Conservation (phyloP, 345 rosid genomes). For the Linum lewisii region DNA sequence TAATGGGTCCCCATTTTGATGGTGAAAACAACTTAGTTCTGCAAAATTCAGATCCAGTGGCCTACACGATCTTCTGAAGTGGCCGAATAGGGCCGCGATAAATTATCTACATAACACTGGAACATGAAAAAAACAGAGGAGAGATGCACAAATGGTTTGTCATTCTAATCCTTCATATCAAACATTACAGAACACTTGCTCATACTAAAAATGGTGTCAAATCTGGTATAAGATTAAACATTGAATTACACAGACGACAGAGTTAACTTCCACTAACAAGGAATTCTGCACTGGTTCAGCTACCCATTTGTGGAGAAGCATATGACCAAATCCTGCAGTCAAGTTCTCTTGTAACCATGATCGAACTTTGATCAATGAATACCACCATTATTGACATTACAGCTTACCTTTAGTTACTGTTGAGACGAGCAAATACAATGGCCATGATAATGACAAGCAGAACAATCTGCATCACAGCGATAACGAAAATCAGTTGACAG, state of each 20-base stretch:
- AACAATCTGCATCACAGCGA: slow-evolving; percentile 26
- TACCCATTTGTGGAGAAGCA: neutral
- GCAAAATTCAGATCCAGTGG: no score
- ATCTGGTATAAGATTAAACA: neutral
- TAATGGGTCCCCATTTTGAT: no score
- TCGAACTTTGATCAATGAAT: neutral
- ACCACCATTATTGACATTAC: slow-evolving; percentile 1
- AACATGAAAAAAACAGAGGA: neutral
- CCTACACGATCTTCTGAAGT: no score
- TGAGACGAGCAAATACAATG: slow-evolving; percentile 25
- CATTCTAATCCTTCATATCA: neutral
- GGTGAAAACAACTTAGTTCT: no score
- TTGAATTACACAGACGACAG: neutral
- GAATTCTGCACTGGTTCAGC: neutral
- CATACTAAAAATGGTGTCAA: neutral
- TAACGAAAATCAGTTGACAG: slow-evolving; percentile 11
- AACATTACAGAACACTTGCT: neutral
- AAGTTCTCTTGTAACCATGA: neutral
- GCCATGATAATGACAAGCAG: slow-evolving; percentile 33
- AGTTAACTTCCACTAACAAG: neutral
- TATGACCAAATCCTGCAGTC: neutral
- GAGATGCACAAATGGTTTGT: neutral
- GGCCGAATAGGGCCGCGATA: no score
- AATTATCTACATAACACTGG: neutral
- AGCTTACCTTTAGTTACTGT: slow-evolving; percentile 18